A percentile compares a stretch with the other conserved stretches of the same genome.
Conservation (phyloP, 768 basidiomycete genomes). For the Auricularia sp. region DNA sequence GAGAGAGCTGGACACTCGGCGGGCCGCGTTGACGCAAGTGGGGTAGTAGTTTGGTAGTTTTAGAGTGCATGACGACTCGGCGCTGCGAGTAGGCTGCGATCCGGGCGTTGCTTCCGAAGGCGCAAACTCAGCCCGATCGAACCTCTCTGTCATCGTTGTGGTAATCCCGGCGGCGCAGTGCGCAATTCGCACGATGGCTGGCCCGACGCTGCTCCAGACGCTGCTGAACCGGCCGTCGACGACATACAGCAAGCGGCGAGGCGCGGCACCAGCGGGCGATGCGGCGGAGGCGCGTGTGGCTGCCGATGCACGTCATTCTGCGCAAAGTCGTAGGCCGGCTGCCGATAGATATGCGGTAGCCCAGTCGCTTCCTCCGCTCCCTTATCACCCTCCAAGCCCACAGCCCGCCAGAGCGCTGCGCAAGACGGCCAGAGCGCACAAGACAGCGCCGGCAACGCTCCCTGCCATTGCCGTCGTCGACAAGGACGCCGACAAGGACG, state of each 20-base stretch:
- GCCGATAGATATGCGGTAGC: background rate
- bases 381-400: background rate
- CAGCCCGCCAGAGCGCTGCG: conserved; percentile 2
- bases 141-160: no score
- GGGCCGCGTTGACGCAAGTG: no score
- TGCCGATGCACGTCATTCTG: background rate
- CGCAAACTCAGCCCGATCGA: no score
- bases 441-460: conserved; percentile 12
- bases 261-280: background rate
- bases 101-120: no score
- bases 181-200: conserved; percentile 29
- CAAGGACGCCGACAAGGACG: conserved; percentile 12
- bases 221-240: conserved; percentile 57
- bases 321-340: background rate
- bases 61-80: no score
- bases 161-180: no score
- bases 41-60: no score
- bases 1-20: no score
- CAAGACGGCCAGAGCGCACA: background rate
- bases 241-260: conserved; percentile 27
- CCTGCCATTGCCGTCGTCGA: background rate
- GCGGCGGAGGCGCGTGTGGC: background rate
- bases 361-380: background rate
- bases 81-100: no score
- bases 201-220: conserved; percentile 48